Evolutionary conservation across 164 flowering plant genomes (phyloP), one percentile per base, ranked within the genome.

Genomic region (Stephania yunnanensis): DNA sequence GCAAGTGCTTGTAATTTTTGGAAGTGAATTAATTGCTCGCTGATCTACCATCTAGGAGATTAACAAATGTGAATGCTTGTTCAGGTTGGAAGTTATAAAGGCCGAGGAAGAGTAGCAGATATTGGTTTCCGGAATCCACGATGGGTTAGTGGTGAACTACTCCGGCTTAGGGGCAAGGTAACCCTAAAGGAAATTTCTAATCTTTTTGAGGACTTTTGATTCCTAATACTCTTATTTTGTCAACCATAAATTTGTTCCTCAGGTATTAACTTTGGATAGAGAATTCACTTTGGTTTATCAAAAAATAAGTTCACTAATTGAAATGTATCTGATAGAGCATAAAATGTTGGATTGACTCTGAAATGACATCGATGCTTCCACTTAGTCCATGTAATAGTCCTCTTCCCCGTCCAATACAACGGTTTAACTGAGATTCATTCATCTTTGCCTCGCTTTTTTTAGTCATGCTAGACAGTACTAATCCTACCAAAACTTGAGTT

Each of bases 121-220:
- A 85, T 87, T 74, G 99, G 97, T 61, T 92, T 89, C 81, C 53
- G 63, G 71, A 90, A 91, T 78, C 92, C 99, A 29, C 82, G 82
- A 76, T 95, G 98, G 99, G 98, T 92, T 70, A 94, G 89, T 46
- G 99, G 99, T 22, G 97, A 95, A 84, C 94, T 95, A 79, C 92
- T 95, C 44, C 96, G 87, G 82, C 90, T 95, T 19, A 91, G 82
- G 75, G 98, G 97, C 82, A 93, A 87, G 99, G 99, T 95, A 87
- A 36, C 42, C 42, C 42, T 36, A 36, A 75, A 36, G 13, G 68
- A 76, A 20, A n/a, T 31, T 71, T 2, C 63, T 15, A 17, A 74
- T 48, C 6, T 77, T 71, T 55, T 42, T 13, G 1, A 42, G 68
- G 31, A 22, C 46, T 22, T n/a, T 19, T 73, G 12, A 25, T 36